Evolutionary conservation across 768 basidiomycete species (phyloP).

Genomic region (Clitopilus hobsonii): DNA sequence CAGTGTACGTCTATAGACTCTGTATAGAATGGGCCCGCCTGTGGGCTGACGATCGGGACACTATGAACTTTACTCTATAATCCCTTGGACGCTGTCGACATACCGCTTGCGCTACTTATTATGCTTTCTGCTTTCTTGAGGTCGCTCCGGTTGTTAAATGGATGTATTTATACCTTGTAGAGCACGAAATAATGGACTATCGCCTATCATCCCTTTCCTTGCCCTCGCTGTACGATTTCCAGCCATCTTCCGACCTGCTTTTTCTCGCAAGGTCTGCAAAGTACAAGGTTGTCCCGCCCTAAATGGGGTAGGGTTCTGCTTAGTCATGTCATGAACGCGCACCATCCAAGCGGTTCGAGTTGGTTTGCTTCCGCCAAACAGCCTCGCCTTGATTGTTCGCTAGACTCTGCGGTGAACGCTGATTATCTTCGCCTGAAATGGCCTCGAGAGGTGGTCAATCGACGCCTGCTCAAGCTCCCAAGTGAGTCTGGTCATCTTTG

Average conservation of each 20-base stretch:
- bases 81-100: background rate
- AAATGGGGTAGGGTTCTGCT: background rate
- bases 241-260: background rate
- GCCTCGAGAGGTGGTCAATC: background rate
- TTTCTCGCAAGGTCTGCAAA: background rate
- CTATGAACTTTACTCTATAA: constrained; percentile 41
- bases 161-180: background rate
- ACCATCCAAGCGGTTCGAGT: background rate
- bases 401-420: background rate
- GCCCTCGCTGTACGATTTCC: too few relatives aligned
- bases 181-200: background rate
- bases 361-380: background rate
- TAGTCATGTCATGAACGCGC: background rate
- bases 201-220: too few relatives aligned
- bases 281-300: background rate
- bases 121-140: background rate
- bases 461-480: background rate
- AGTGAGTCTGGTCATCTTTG: background rate
- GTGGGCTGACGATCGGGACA: constrained; percentile 78
- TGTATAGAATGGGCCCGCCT: constrained; percentile 87
- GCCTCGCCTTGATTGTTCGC: background rate
- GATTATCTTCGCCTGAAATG: background rate
- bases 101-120: background rate
- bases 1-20: constrained; percentile 84
- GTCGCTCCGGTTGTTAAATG: background rate